Percentiles rank a stretch among this genome's conserved stretches.
Evolutionary conservation across 768 basidiomycete species (phyloP).

Genomic region (Punctularia strigosozonata): DNA sequence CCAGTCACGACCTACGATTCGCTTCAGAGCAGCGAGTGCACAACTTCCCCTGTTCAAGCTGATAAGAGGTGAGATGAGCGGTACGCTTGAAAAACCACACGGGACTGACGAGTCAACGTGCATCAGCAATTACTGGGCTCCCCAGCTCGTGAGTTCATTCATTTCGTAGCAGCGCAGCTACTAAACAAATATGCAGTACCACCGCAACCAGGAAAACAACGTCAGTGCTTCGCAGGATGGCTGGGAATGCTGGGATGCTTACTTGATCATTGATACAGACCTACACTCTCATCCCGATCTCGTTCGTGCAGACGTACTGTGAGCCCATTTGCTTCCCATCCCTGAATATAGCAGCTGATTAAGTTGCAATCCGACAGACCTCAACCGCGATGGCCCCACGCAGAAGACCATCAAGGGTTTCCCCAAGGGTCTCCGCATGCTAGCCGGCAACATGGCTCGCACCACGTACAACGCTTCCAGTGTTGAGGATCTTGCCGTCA

Average conservation of each 20-base stretch:
- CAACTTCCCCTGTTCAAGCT: slow-evolving; percentile 10
- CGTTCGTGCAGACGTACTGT: slow-evolving; percentile 11
- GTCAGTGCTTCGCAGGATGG: no score
- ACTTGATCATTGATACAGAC: no score
- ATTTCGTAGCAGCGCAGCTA: not conserved
- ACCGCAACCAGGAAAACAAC: slow-evolving; percentile 13
- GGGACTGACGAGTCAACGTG: no score
- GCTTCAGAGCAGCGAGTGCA: slow-evolving; percentile 7
- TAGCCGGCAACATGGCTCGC: slow-evolving; percentile 18
- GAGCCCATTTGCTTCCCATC: not conserved
- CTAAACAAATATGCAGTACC: slow-evolving; percentile 5
- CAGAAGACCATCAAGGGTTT: slow-evolving; percentile 12
- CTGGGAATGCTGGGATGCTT: slow-evolving; percentile 6
- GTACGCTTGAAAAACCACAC: no score
- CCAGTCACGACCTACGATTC: slow-evolving; percentile 6
- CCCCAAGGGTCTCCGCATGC: slow-evolving; percentile 15
- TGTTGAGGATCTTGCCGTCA: slow-evolving; percentile 20
- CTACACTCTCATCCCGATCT: no score
- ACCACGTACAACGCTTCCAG: slow-evolving; percentile 18
- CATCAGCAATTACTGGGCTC: slow-evolving; percentile 16
- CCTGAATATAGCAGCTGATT: not conserved
- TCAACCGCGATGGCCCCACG: slow-evolving; percentile 11
- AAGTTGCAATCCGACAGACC: slow-evolving; percentile 7
- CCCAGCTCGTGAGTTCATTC: slow-evolving; percentile 8
- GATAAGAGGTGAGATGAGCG: no score